Conservation (phyloP, 768 basidiomycete genomes). For the Dacryopinax spathularia region DNA sequence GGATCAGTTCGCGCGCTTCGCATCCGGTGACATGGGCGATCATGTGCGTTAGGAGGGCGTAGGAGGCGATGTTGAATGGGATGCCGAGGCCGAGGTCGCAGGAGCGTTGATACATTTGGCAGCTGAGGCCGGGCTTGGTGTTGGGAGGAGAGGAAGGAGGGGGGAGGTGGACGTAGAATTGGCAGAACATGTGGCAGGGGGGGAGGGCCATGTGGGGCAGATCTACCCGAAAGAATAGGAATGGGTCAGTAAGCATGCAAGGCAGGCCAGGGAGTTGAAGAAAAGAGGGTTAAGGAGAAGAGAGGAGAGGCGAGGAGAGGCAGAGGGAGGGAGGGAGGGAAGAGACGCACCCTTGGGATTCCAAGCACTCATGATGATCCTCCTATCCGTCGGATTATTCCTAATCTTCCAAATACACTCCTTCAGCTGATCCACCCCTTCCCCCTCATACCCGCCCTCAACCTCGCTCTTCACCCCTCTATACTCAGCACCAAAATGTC, state of each 20-base stretch:
- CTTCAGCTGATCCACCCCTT: slow-evolving; percentile 83
- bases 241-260: not conserved
- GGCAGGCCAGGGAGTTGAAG: not conserved
- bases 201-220: slow-evolving; percentile 91
- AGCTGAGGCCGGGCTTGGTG: slow-evolving; percentile 62
- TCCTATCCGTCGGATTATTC: slow-evolving; percentile 79
- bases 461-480: slow-evolving; percentile 20
- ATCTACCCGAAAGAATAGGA: slow-evolving; percentile 34
- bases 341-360: slow-evolving; percentile 72
- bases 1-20: slow-evolving; percentile 74
- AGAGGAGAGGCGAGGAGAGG: too few relatives aligned
- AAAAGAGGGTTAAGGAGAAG: too few relatives aligned
- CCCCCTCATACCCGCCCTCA: slow-evolving; percentile 55
- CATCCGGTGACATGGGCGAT: slow-evolving; percentile 84
- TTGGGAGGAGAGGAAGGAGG: slow-evolving; percentile 27
- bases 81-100: slow-evolving; percentile 95
- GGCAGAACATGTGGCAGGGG: slow-evolving; percentile 97
- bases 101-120: slow-evolving; percentile 94
- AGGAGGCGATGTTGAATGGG: slow-evolving; percentile 98
- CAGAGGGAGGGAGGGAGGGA: not conserved
- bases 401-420: slow-evolving; percentile 87
- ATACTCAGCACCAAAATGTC: slow-evolving; percentile 84
- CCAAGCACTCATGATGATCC: slow-evolving; percentile 94
- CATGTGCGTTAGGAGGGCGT: slow-evolving; percentile 94
- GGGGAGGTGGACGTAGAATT: slow-evolving; percentile 93